These are phyloP conservation scores for maize (Zea mays) DNA, from an alignment of 176 grass and related monocot genomes.

Conservation along the genomic window DNA sequence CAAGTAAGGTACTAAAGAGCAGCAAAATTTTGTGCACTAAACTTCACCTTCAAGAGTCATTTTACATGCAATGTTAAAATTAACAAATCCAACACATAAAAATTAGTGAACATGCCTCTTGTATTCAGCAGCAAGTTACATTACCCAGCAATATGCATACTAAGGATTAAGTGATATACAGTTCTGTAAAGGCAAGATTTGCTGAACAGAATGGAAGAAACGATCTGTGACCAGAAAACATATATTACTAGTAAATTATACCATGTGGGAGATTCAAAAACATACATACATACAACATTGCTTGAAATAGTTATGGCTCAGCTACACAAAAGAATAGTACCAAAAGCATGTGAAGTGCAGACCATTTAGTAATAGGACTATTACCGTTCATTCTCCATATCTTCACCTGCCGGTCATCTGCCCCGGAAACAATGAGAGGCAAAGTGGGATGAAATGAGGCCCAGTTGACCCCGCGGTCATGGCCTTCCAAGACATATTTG, in stretches of 20 bases:
- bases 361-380: background rate
- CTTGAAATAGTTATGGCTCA: background rate
- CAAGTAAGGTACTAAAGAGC: background rate
- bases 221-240: background rate
- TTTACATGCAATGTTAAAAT: background rate
- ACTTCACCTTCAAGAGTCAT: background rate
- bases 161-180: background rate
- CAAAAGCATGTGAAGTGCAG: background rate
- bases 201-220: background rate
- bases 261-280: background rate
- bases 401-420: conserved; percentile 92
- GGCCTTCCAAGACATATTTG: conserved; percentile 89
- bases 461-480: conserved; percentile 93
- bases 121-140: background rate
- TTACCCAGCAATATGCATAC: background rate
- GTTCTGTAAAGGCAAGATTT: background rate
- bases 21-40: background rate
- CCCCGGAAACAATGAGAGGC: conserved; percentile 85
- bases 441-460: conserved; percentile 79
- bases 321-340: background rate
- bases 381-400: conserved; percentile 96
- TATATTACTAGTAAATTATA: background rate
- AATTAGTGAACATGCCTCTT: background rate
- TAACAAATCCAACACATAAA: background rate
- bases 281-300: background rate